Base-by-base conservation (phyloP, 2,329 filamentous ascomycete genomes). In the Zymoseptoria passerinii region DNA sequence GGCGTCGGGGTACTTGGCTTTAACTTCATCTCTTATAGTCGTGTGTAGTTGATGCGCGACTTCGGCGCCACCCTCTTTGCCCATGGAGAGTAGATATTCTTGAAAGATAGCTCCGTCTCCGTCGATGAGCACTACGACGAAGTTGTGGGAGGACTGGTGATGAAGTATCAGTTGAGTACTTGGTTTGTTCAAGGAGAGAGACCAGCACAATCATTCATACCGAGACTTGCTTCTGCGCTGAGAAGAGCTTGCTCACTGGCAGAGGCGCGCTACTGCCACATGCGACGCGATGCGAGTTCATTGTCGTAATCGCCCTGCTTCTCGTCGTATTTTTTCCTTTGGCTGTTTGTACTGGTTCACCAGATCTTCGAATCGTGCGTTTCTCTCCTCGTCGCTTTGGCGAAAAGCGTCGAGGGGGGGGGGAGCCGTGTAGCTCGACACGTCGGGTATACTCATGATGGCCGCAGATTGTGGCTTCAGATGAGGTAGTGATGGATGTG, bases 101-200 rank as follows among this genome's bases (percentile, higher is more conserved):
- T 77, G 71, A 63, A 80, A 79, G 28, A 63, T 57, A 62, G 75
- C 76, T 23, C 77, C 77, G 67, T 80, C 77, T n/a, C 77, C 77
- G 67, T 80, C 77, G 52, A 80, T 75, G 52, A 79, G 66, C 48
- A 72, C 75, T 65, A 78, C 65, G 10, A 76, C 75, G 59, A 79
- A 79, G 18, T 76, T 73, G 60, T 71, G 76, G 35, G 67, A 66
- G 10, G 61, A 63, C 67, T 72, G 52, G 20, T 18, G 20, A 28
- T 23, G 6, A 44, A 8, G 8, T 7, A 29, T 54, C 56, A 16
- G 4, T 13, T 16, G 10, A 55, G 57, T 35, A 13, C 1, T 48
- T 2, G 28, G 28, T 20, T 16, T 50, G 44, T 20, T 49, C 7
- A 6, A n/a, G 5, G 13, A 1, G 8, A 23, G 7, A 2, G 4